Evolutionary conservation across 495 filamentous ascomycete genomes (phyloP), one percentile per base, ranked within the genome.

Genomic region (Tuber aestivum): DNA sequence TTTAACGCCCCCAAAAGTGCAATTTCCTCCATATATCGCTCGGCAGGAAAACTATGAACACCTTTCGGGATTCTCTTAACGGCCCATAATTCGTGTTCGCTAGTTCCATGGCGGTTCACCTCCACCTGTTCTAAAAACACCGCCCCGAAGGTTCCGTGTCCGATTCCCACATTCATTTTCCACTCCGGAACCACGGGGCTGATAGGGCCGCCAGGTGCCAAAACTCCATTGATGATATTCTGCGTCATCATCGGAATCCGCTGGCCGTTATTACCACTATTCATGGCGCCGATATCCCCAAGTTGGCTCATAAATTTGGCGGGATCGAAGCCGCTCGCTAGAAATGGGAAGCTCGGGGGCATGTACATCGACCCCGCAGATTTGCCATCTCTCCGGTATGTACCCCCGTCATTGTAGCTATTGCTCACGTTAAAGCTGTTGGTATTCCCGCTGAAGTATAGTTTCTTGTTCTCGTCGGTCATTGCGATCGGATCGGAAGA

Each of bases 141-240:
- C 12, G 14, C 4, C 56, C 56, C 56, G 56, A 65, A 65, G 35
- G 56, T 65, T 6, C 56, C 56, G 14, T 7, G 14, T 18, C 56
- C 56, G 56, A 65, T 65, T 14, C 14, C 56, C 56, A 65, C 56
- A 35, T 65, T 65, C 56, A 65, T 65, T 35, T 65, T 65, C 56
- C 56, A 65, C 56, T 65, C 12, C 14, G 27, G 3, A 27, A 2
- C 7, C 27, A 18, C 27, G 1, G 56, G 27, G 4, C 27, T 35
- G 18, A 12, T 35, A 7, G 27, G 56, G 56, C 27, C 56, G 5
- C 56, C 56, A 5, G 56, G 56, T 1, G 35, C 56, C 12, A 32
- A 5, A 65, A 65, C 56, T 16, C 56, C 56, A 35, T 65, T 65
- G 12, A 65, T 14, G 56, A 65, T 65, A 6, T 65, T 65, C 56